Evolutionary conservation across 495 filamentous ascomycete species (phyloP).

Genomic region (Penicillium diatomitis): DNA sequence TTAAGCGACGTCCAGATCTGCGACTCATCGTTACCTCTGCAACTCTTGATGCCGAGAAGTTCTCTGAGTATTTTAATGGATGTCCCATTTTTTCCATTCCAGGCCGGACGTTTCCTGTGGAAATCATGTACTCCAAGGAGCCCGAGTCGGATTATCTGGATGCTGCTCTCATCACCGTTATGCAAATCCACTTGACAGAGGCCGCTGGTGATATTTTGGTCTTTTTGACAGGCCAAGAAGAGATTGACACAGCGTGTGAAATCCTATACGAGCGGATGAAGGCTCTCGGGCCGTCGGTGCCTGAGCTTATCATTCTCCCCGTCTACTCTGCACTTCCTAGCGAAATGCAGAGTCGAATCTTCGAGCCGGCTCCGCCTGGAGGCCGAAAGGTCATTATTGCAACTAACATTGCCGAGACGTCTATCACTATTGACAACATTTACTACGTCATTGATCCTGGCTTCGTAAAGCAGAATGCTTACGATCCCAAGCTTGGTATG

Average conservation of each 20-base stretch:
- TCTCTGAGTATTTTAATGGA: conserved; percentile 87
- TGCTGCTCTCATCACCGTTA: conserved; percentile 88
- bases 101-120: conserved; percentile 87
- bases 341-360: conserved; percentile 91
- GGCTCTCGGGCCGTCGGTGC: conserved; percentile 79
- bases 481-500: conserved; percentile 96
- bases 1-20: conserved; percentile 77
- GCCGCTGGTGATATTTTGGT: conserved; percentile 86
- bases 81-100: conserved; percentile 96
- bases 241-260: conserved; percentile 94
- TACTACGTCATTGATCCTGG: conserved; percentile 97
- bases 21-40: conserved; percentile 94
- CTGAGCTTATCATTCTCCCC: conserved; percentile 85
- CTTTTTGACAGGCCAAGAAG: conserved; percentile 94
- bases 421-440: conserved; percentile 94
- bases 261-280: conserved; percentile 95
- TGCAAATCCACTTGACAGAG: conserved; percentile 95
- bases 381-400: conserved; percentile 94
- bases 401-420: conserved; percentile 97
- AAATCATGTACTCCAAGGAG: conserved; percentile 88
- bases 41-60: conserved; percentile 95
- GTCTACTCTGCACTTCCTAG: conserved; percentile 89
- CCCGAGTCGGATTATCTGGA: conserved; percentile 95
- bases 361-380: conserved; percentile 84
- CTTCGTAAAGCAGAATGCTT: conserved; percentile 96